These are phyloP conservation scores for Blastocystis sp. DNA, from an alignment of 352 stramenopile species.

Conservation along the genomic window DNA sequence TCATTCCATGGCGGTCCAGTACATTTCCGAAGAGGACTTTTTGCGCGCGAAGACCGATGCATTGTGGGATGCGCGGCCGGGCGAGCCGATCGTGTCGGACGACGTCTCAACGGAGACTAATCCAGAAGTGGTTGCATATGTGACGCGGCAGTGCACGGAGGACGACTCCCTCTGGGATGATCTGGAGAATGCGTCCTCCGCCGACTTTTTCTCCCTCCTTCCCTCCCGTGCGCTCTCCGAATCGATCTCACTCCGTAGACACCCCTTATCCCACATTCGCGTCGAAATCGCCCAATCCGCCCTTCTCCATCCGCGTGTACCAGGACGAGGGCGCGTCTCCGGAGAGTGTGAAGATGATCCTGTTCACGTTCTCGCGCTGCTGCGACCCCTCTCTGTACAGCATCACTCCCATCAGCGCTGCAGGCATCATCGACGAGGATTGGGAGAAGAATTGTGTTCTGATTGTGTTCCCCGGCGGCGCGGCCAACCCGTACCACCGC, in stretches of 20 bases:
- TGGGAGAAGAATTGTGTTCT: slow-evolving; percentile 36
- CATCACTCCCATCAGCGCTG: not conserved
- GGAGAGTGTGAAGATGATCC: slow-evolving; percentile 5
- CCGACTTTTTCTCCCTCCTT: not conserved
- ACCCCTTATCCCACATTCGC: not conserved
- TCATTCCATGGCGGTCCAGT: slow-evolving; percentile 5
- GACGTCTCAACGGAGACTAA: not conserved
- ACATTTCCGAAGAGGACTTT: not conserved
- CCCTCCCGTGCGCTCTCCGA: not conserved
- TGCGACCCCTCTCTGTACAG: slow-evolving; percentile 3
- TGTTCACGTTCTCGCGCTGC: not conserved
- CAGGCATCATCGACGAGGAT: not conserved
- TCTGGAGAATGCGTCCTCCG: not conserved
- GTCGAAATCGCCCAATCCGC: not conserved
- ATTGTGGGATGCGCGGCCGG: not conserved
- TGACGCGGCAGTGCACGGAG: not conserved
- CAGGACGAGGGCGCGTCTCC: not conserved
- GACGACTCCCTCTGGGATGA: slow-evolving; percentile 8
- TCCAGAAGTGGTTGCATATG: not conserved
- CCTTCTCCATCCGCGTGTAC: not conserved
- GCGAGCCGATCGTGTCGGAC: not conserved
- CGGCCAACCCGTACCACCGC: slow-evolving; percentile 25
- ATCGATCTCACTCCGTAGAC: not conserved
- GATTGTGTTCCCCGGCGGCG: slow-evolving; percentile 11
- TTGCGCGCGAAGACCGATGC: not conserved